Evolutionary conservation across 2,329 filamentous ascomycete genomes (phyloP).

Genomic region (Botrytis fabae): DNA sequence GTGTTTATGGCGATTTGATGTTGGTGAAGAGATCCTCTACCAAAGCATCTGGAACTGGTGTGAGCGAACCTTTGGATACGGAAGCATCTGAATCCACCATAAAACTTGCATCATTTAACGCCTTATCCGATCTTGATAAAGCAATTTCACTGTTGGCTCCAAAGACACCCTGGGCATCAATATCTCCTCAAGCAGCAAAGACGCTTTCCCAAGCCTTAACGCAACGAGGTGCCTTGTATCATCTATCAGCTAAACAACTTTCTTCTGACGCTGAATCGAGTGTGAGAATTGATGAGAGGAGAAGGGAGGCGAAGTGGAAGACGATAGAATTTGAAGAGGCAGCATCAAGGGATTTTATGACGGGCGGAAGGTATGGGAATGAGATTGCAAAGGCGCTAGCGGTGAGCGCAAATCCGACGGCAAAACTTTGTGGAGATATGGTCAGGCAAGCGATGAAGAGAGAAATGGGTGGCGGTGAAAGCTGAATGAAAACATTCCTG

Average conservation of each 20-base stretch:
- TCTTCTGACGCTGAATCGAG: slow-evolving; percentile 29
- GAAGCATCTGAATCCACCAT: slow-evolving; percentile 47
- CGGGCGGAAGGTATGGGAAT: slow-evolving; percentile 65
- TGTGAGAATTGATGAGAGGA: slow-evolving; percentile 15
- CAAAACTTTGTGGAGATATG: slow-evolving; percentile 69
- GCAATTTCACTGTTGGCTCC: slow-evolving; percentile 63
- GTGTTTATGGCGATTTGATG: slow-evolving; percentile 58
- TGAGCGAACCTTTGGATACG: slow-evolving; percentile 34
- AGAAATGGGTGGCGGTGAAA: slow-evolving; percentile 49
- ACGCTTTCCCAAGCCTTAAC: slow-evolving; percentile 71
- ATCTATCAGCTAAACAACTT: slow-evolving; percentile 52
- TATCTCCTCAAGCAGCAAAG: slow-evolving; percentile 65
- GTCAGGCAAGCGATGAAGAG: slow-evolving; percentile 69
- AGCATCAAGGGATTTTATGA: slow-evolving; percentile 62
- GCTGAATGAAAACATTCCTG: neutral
- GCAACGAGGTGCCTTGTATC: slow-evolving; percentile 66
- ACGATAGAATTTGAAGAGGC: slow-evolving; percentile 61
- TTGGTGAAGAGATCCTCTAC: neutral
- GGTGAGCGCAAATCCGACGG: slow-evolving; percentile 66
- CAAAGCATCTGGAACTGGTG: neutral
- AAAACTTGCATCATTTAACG: slow-evolving; percentile 45
- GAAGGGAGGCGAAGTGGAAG: slow-evolving; percentile 28
- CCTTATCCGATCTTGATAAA: slow-evolving; percentile 55
- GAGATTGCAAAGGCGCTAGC: slow-evolving; percentile 64
- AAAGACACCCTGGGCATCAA: slow-evolving; percentile 47